These are phyloP conservation scores for Sclerospora graminicola DNA, from an alignment of 352 stramenopile species.

Conservation along the genomic window DNA sequence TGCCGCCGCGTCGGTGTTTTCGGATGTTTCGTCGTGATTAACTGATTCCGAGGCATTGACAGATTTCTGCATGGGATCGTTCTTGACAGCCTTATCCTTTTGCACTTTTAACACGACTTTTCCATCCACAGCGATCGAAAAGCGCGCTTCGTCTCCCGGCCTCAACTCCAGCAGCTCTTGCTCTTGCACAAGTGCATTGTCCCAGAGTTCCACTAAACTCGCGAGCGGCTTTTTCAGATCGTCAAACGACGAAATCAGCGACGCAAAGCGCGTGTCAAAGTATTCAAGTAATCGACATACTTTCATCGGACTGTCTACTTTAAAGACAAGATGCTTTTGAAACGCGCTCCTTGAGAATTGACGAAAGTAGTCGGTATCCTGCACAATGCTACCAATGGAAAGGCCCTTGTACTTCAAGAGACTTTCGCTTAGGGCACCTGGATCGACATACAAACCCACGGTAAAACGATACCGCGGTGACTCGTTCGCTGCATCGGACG, in stretches of 20 bases:
- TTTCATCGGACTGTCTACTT: conserved; percentile 38
- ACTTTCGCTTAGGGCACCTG: conserved; percentile 40
- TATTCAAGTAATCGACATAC: conserved; percentile 40
- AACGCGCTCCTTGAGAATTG: conserved; percentile 56
- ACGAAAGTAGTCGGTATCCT: conserved; percentile 67
- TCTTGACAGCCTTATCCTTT: conserved; percentile 21
- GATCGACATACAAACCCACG: conserved; percentile 61
- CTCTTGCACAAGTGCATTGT: conserved; percentile 20
- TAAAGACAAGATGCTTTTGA: conserved; percentile 58
- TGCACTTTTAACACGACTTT: conserved; percentile 36
- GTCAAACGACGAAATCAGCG: conserved; percentile 12
- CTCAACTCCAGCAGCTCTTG: conserved; percentile 23
- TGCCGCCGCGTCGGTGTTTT: conserved; percentile 5
- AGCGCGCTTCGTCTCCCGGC: conserved; percentile 40
- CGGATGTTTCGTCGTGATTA: conserved; percentile 8
- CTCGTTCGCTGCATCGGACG: conserved; percentile 27
- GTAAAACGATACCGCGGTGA: conserved; percentile 34
- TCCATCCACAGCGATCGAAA: conserved; percentile 34
- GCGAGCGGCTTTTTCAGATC: conserved; percentile 15
- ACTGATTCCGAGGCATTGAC: conserved; percentile 1
- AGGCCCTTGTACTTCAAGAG: conserved; percentile 78
- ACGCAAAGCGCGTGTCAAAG: conserved; percentile 36
- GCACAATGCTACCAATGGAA: conserved; percentile 63
- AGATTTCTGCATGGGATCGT: conserved; percentile 17
- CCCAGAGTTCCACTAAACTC: conserved; percentile 25